Base-by-base conservation (phyloP, 2,329 filamentous ascomycete species). In the Diaporthe humulicola region DNA sequence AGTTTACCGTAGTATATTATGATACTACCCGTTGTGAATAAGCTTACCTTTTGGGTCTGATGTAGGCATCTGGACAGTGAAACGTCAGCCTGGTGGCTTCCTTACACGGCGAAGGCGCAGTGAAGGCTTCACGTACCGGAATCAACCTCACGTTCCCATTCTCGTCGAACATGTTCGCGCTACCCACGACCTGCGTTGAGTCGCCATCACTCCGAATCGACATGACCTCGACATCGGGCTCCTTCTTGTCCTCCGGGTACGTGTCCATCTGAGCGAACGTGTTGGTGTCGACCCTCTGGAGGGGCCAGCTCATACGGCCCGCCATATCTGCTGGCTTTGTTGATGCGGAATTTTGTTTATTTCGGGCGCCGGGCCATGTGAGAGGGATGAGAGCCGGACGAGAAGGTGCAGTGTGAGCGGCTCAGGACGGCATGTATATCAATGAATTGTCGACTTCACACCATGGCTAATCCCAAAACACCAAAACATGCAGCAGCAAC, bases 21-120 rank as follows among this genome's bases (percentile, higher is more conserved):
- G 22, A 28, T 54, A 15, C 15, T 40, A 38, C 8, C 8, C 2
- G 9, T 40, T 19, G 15, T 54, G 33, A 69, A 33, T 38, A 8
- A 2, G 48, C 77, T 69, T 14, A 78, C 77, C 81, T 75, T 81
- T 83, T 2, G 81, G 81, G 72, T 83, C 79, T 33, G 81, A 80
- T 17, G 79, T 80, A 7, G 81, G 81, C 75, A 79, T 81, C 77
- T 78, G 33, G 3, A 79, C 69, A 77, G 77, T 40, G 8, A 12
- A 22, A 14, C 5, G 40, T 60, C 48, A 69, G 48, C 64, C 22
- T 54, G 9, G 4, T 28, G 14, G 15, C 33, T 19, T 54, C 33
- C 48, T 38, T 8, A 14, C 45, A 33, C 33, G 10, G 15, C 4
- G 1, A n/a, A 40, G 45, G 71, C 6, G 38, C 25, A 45, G 38